Evolutionary conservation across 1,284 basidiomycete species (phyloP), one percentile per base, ranked within the genome.

Genomic region (Microbotryum scabiosae): DNA sequence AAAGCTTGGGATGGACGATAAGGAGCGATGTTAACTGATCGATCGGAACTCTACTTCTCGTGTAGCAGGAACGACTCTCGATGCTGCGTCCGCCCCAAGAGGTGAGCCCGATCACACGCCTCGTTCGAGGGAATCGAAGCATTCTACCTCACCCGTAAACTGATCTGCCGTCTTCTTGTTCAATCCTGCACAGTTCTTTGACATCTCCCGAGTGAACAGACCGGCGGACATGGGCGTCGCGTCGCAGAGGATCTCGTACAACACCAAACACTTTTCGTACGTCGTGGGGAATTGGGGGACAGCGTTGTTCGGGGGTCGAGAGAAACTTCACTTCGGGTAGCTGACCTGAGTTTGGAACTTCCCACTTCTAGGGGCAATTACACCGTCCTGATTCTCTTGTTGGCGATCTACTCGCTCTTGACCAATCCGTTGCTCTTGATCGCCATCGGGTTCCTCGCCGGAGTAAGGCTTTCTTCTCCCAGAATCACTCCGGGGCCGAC

Each of bases 371-470:
- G 58, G 85, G 85, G 88, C 67, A 97, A 97, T 78, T 97, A 97
- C 77, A 83, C 85, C 48, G 76, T 96, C 71, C 82, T 97, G 69
- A 80, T 97, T 21, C 84, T 81, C 55, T 75, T 86, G 51, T 81
- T 97, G 59, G 88, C 85, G 20, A 83, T 97, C 60, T 98, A 97
- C 75, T 89, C 92, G 20, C 75, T 97, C 48, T 75, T 97, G 70
- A 90, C 87, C 64, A 92, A 88, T 76, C 82, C 82, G 8, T 75
- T 84, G 46, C 84, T 98, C 51, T 82, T 97, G 65, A 79, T 94
- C 71, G 84, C 93, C 5, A 79, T 97, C 64, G 82, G 78, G 44
- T 92, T 97, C 81, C 84, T 98, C 69, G 84, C 92, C 66, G 89
- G 90, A 52, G 66, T 66, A 43, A 20, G 65, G 55, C 20, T 4